Conservation (phyloP, 140 eudicot genomes). For the Erigeron philadelphicus region DNA sequence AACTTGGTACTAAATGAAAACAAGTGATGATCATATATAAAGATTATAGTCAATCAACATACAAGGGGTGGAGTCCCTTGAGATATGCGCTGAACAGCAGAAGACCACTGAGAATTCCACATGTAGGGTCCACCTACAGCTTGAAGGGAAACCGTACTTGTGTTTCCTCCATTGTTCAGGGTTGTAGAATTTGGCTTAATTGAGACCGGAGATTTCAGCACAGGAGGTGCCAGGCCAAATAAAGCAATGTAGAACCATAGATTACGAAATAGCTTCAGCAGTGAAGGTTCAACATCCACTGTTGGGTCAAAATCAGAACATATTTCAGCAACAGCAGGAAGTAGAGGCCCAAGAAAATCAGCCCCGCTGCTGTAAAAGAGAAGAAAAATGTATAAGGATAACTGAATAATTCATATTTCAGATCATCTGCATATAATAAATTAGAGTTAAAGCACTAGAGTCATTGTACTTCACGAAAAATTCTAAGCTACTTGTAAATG, state of each 20-base stretch:
- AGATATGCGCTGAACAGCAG: constrained; percentile 92
- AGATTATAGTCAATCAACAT: constrained; percentile 32
- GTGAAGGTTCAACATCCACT: constrained; percentile 80
- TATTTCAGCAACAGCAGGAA: constrained; percentile 97
- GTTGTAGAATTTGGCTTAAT: constrained; percentile 63
- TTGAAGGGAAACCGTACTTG: constrained; percentile 66
- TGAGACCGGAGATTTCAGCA: constrained; percentile 47
- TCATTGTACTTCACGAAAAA: too few species aligned
- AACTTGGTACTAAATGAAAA: constrained; percentile 18
- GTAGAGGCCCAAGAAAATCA: constrained; percentile 97
- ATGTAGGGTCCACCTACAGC: constrained; percentile 97
- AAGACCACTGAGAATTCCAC: constrained; percentile 89
- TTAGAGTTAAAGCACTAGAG: neutral
- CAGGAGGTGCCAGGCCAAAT: constrained; percentile 96
- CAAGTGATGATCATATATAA: constrained; percentile 6
- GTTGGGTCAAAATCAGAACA: constrained; percentile 95
- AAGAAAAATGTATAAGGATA: constrained; percentile 15
- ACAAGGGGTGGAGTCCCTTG: constrained; percentile 99
- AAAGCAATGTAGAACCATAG: constrained; percentile 98
- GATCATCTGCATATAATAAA: constrained; percentile 2
- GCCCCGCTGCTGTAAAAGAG: constrained; percentile 84
- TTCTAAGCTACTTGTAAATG: too few species aligned
- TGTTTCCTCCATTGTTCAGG: constrained; percentile 72
- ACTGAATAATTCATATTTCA: constrained; percentile 7
- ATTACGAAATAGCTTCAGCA: constrained; percentile 84